A percentile compares a stretch with the other conserved stretches of the same genome.
Conservation (phyloP, 441 rosid genomes). For the Isatis lusitanica region DNA sequence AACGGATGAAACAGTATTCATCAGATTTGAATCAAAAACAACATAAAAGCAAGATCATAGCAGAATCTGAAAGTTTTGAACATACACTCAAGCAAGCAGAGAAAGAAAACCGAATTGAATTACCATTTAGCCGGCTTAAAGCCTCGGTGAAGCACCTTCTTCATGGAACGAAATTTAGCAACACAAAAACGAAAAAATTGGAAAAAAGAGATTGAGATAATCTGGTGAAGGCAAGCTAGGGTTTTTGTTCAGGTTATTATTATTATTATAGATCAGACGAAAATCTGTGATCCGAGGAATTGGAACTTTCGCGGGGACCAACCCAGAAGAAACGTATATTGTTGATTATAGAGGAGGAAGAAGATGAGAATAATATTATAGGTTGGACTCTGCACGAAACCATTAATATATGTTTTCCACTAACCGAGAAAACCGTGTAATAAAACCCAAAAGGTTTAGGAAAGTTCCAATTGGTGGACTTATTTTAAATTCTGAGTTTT, state of each 20-base stretch:
- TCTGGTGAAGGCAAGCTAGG: background rate
- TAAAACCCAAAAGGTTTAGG: background rate
- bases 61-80: background rate
- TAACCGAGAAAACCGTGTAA: constrained; percentile 23
- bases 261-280: background rate
- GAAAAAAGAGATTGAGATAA: background rate
- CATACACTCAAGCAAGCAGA: background rate
- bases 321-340: constrained; percentile 27
- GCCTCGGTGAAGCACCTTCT: constrained; percentile 63
- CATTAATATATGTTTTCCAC: background rate
- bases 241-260: background rate
- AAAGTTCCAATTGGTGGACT: background rate
- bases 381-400: constrained; percentile 23
- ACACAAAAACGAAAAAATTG: background rate
- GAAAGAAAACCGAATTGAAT: background rate
- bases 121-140: constrained; percentile 96
- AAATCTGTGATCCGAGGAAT: constrained; percentile 14
- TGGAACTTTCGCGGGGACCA: constrained; percentile 18
- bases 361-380: background rate
- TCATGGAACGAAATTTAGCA: background rate
- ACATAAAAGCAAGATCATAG: background rate
- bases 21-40: background rate
- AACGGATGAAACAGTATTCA: constrained; percentile 22
- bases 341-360: background rate
- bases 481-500: too few relatives aligned